Evolutionary conservation across 208 protist genomes (phyloP).

Genomic region (Trypanosomatidae sp.): DNA sequence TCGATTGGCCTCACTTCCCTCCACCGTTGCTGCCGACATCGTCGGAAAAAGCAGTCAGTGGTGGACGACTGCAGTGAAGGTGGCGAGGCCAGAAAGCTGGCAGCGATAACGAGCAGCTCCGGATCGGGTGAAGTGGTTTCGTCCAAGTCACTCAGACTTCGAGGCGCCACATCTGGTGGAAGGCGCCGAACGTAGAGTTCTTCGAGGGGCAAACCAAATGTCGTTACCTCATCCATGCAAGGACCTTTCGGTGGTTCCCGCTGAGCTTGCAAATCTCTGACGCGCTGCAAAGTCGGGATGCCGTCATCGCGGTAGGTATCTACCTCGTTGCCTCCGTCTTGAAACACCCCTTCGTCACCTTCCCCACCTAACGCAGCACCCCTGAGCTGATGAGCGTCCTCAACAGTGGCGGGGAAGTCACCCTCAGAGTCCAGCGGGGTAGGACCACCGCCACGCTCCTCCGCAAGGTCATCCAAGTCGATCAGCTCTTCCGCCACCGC

Average conservation of each 20-base stretch:
- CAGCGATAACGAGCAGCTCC: constrained; percentile 44
- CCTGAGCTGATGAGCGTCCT: not conserved
- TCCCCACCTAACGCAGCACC: not conserved
- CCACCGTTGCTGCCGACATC: not conserved
- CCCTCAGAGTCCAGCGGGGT: not conserved
- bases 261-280: not conserved
- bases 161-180: constrained; percentile 63
- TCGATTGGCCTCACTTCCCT: not conserved
- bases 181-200: constrained; percentile 72
- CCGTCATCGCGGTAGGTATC: not conserved
- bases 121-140: constrained; percentile 46
- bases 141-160: constrained; percentile 82
- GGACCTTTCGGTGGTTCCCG: not conserved
- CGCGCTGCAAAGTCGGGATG: not conserved
- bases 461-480: constrained; percentile 14
- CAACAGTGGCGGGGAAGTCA: not conserved
- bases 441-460: not conserved
- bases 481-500: constrained; percentile 28
- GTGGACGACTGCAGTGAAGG: constrained; percentile 31
- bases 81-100: constrained; percentile 68
- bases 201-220: constrained; percentile 53
- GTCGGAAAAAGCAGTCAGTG: constrained; percentile 12
- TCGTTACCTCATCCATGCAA: constrained; percentile 25
- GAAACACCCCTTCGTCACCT: not conserved
- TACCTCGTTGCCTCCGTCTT: not conserved